Base-by-base conservation (phyloP, 164 flowering plant species). In the Stephania cephalantha region DNA sequence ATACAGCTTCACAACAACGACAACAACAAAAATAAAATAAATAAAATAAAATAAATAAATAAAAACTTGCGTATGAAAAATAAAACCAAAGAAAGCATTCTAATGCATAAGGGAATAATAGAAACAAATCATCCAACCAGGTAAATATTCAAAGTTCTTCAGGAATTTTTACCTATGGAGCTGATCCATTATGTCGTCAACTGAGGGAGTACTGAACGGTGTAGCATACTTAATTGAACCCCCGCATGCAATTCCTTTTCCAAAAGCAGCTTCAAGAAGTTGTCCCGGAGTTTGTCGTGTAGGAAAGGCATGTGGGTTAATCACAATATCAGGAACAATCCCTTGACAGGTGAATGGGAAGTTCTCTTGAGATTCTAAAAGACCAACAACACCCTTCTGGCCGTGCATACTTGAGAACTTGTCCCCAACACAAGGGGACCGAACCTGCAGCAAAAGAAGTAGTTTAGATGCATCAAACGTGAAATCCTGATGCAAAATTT, bases 331-430 rank as follows among this genome's bases (percentile, higher is more conserved):
- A 3, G 99, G 99, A 78, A 95, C 99, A 22, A 95, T 91, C 30
- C 99, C 98, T 82, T 95, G 92, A 12, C 67, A 80, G 0, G 98
- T 95, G 81, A 93, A 95, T 70, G 97, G 97, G 64, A 95, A 91
- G 73, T 93, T 92, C 81, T 95, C 99, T 68, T 93, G 98, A 11
- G 94, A 84, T 78, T 95, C 97, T 76, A 93, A 75, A 75, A 81
- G 88, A 9, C 98, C 98, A 35, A 93, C 76, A 20, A 91, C 99
- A 78, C 99, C 99, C 77, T 93, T 93, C 63, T 95, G 99, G 68
- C 98, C 99, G 78, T 95, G 99, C 99, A 95, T 95, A 79, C 97
- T 91, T 11, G 99, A 94, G 76, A 95, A 95, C 74, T 95, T 95
- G 83, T 95, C 99, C 66, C 99, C 99, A 68, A 95, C 91, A 75